Percentiles rank a stretch among this genome's conserved stretches.
Conservation (phyloP, 202 grass and related monocot species). For the Elaeis oleifera region DNA sequence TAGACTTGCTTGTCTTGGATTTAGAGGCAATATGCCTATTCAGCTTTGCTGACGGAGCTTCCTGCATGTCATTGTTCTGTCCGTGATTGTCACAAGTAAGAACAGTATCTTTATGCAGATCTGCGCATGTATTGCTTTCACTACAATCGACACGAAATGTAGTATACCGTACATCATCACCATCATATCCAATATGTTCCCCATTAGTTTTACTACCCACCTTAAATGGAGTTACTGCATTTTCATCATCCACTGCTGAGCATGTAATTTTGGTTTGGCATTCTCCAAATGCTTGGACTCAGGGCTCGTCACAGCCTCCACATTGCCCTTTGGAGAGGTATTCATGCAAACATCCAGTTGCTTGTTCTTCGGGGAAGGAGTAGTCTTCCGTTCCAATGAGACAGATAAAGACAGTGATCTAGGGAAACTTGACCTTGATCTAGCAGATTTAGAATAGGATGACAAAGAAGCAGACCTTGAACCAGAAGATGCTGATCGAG, state of each 20-base stretch:
- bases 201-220: constrained; percentile 14
- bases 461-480: constrained; percentile 1
- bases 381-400: constrained; percentile 27
- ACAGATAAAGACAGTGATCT: constrained; percentile 25
- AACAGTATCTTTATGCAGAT: constrained; percentile 18
- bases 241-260: constrained; percentile 16
- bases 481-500: constrained; percentile 23
- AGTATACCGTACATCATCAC: background rate
- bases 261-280: constrained; percentile 10
- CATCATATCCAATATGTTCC: background rate
- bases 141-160: constrained; percentile 7
- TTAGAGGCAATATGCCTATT: constrained; percentile 3
- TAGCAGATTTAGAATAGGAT: background rate
- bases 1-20: constrained; percentile 23
- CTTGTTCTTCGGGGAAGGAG: constrained; percentile 9
- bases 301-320: constrained; percentile 4
- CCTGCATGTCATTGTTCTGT: constrained; percentile 18
- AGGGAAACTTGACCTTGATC: constrained; percentile 14
- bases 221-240: constrained; percentile 15
- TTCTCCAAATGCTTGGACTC: constrained; percentile 1
- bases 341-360: constrained; percentile 9
- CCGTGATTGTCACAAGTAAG: constrained; percentile 9
- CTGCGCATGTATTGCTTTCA: constrained; percentile 2
- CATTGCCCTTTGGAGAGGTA: constrained; percentile 11
- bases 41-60: constrained; percentile 10